phyloP scores from a whole-genome alignment of 2,329 filamentous ascomycete species.

The Capronia coronata region DNA sequence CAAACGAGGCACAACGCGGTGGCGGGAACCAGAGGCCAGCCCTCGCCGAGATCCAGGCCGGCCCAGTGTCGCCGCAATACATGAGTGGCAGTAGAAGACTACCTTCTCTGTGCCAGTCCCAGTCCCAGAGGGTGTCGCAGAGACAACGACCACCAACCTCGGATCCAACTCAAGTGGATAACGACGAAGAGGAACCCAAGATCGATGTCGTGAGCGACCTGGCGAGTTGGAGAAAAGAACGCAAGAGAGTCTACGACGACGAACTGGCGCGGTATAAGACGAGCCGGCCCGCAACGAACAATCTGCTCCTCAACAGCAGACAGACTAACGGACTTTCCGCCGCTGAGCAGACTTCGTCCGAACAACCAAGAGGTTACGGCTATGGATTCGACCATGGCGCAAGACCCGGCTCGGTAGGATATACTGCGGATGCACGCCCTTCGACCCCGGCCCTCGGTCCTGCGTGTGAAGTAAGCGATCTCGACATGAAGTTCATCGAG shows the following conservation, averaged over 20 bases:
- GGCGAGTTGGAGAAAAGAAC: constrained; percentile 48
- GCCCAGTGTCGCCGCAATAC: constrained; percentile 14
- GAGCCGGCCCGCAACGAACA: constrained; percentile 3
- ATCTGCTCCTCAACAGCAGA: background rate
- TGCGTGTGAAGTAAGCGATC: constrained; percentile 12
- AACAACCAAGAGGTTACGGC: constrained; percentile 18
- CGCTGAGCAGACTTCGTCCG: background rate
- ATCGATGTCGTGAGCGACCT: constrained; percentile 50
- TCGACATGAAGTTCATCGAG: constrained; percentile 42
- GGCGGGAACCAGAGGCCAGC: background rate
- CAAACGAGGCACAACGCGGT: constrained; percentile 22
- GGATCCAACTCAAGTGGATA: constrained; percentile 12
- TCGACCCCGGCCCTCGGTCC: constrained; percentile 13
- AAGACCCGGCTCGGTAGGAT: constrained; percentile 8
- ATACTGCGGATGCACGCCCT: constrained; percentile 9
- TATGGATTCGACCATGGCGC: constrained; percentile 21
- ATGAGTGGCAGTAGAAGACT: constrained; percentile 9
- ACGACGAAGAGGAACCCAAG: constrained; percentile 16
- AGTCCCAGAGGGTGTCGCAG: too few species aligned
- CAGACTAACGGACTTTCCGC: constrained; percentile 3
- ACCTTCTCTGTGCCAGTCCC: constrained; percentile 6
- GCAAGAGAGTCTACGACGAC: constrained; percentile 46
- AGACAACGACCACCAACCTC: constrained; percentile 8
- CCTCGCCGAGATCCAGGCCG: constrained; percentile 11
- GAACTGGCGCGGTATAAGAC: constrained; percentile 18